Evolutionary conservation across 1,284 basidiomycete genomes (phyloP).

Genomic region (Boletellus dicymbophilus): DNA sequence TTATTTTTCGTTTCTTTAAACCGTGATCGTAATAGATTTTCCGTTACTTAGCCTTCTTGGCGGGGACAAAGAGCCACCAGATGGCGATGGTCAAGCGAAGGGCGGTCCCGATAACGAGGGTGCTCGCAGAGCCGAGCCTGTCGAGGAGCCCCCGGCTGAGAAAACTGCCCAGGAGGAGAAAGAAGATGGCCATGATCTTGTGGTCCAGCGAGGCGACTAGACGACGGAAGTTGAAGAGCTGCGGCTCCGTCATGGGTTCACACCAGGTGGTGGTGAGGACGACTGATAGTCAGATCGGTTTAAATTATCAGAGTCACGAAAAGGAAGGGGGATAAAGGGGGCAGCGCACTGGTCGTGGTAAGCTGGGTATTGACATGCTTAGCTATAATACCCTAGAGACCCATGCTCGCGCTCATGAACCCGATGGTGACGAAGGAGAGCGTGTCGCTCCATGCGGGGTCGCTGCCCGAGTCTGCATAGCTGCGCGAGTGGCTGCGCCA

Average conservation of each 20-base stretch:
- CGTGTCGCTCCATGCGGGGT: slow-evolving; percentile 70
- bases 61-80: slow-evolving; percentile 70
- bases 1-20: no score
- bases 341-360: slow-evolving; percentile 66
- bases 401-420: slow-evolving; percentile 78
- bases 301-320: neutral
- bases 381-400: slow-evolving; percentile 82
- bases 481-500: slow-evolving; percentile 64
- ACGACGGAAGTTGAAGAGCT: slow-evolving; percentile 57
- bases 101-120: slow-evolving; percentile 70
- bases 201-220: slow-evolving; percentile 70
- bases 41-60: slow-evolving; percentile 41
- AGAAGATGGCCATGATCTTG: slow-evolving; percentile 64
- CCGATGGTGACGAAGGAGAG: slow-evolving; percentile 69
- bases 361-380: slow-evolving; percentile 78
- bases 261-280: slow-evolving; percentile 85
- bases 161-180: slow-evolving; percentile 80
- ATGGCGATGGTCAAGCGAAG: slow-evolving; percentile 64
- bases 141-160: slow-evolving; percentile 66
- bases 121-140: slow-evolving; percentile 60
- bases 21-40: no score
- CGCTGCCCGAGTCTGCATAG: slow-evolving; percentile 52
- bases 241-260: slow-evolving; percentile 80
- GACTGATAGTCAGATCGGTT: slow-evolving; percentile 45
- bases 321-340: neutral